phyloP scores from a whole-genome alignment of 2,329 filamentous ascomycete genomes.

The Salinomyces thailandicus region DNA sequence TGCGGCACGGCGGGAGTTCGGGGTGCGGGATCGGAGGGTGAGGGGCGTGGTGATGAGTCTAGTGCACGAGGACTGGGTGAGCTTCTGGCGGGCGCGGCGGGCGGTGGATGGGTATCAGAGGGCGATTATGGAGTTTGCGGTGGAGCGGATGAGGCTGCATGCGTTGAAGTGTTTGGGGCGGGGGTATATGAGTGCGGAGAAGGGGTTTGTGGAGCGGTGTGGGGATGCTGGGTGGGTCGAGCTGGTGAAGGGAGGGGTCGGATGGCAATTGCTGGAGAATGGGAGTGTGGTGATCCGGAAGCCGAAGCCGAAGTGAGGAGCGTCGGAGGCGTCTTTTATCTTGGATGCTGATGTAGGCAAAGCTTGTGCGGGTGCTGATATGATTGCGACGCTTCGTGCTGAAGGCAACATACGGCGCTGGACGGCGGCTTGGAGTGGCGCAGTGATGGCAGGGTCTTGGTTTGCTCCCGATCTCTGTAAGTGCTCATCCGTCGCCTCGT shows the following conservation, averaged over 20 bases:
- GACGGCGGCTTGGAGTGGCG: not conserved
- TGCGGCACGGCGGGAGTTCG: slow-evolving; percentile 50
- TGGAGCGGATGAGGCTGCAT: slow-evolving; percentile 61
- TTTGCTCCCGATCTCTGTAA: too few relatives aligned
- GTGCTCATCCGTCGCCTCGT: not conserved
- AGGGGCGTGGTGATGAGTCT: slow-evolving; percentile 59
- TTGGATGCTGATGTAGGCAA: not conserved
- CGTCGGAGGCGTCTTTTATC: not conserved
- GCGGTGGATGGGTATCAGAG: slow-evolving; percentile 71
- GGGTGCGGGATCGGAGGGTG: slow-evolving; percentile 55
- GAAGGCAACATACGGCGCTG: slow-evolving; percentile 1
- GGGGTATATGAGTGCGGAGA: slow-evolving; percentile 65
- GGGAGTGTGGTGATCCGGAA: slow-evolving; percentile 68
- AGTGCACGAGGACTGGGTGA: slow-evolving; percentile 70
- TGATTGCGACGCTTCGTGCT: too few relatives aligned
- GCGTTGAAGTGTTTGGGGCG: slow-evolving; percentile 78
- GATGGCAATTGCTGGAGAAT: slow-evolving; percentile 63
- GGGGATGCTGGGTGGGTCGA: slow-evolving; percentile 62
- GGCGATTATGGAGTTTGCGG: slow-evolving; percentile 71
- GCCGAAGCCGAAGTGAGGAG: slow-evolving; percentile 33
- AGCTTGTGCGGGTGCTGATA: not conserved
- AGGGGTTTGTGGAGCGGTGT: slow-evolving; percentile 56
- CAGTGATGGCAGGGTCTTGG: too few relatives aligned
- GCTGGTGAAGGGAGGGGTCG: slow-evolving; percentile 61
- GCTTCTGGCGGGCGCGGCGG: slow-evolving; percentile 61